Conservation (phyloP, 2,329 filamentous ascomycete species). For the Penicillium sp. region DNA sequence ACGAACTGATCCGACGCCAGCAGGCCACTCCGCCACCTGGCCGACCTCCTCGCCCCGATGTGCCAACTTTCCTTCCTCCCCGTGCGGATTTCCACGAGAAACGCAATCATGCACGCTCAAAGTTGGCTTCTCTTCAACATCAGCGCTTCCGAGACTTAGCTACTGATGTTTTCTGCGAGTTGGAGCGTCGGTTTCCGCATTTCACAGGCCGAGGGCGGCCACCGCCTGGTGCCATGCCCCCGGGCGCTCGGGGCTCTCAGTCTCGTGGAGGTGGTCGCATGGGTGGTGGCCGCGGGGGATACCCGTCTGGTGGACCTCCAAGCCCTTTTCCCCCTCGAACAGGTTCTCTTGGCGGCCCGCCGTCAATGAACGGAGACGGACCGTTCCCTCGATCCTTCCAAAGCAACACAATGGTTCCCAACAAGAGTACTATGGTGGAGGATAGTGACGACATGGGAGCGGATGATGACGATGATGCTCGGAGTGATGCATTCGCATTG, state of each 20-base stretch:
- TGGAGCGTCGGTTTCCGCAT: slow-evolving; percentile 83
- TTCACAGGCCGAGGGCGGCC: slow-evolving; percentile 70
- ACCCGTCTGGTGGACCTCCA: slow-evolving; percentile 38
- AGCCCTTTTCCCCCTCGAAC: slow-evolving; percentile 41
- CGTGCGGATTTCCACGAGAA: slow-evolving; percentile 92
- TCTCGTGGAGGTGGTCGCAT: slow-evolving; percentile 36
- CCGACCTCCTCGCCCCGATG: slow-evolving; percentile 44
- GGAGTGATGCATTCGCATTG: slow-evolving; percentile 63
- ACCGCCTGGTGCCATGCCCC: slow-evolving; percentile 51
- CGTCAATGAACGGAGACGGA: slow-evolving; percentile 60
- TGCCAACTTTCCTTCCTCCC: slow-evolving; percentile 74
- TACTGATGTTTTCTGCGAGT: slow-evolving; percentile 92
- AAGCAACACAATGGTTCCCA: slow-evolving; percentile 93
- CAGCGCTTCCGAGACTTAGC: slow-evolving; percentile 87
- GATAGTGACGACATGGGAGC: slow-evolving; percentile 74
- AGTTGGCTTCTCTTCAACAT: slow-evolving; percentile 82
- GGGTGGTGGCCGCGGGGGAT: slow-evolving; percentile 29
- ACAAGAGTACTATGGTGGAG: slow-evolving; percentile 96
- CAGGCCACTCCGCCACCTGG: slow-evolving; percentile 54
- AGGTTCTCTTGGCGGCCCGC: slow-evolving; percentile 42
- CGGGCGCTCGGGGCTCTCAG: slow-evolving; percentile 42
- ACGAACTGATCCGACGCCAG: slow-evolving; percentile 87
- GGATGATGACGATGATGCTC: slow-evolving; percentile 57
- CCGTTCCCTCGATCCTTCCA: slow-evolving; percentile 88
- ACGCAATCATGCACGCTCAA: slow-evolving; percentile 94